Conservation (phyloP, 164 flowering plant genomes). For the Vitis cinerea region DNA sequence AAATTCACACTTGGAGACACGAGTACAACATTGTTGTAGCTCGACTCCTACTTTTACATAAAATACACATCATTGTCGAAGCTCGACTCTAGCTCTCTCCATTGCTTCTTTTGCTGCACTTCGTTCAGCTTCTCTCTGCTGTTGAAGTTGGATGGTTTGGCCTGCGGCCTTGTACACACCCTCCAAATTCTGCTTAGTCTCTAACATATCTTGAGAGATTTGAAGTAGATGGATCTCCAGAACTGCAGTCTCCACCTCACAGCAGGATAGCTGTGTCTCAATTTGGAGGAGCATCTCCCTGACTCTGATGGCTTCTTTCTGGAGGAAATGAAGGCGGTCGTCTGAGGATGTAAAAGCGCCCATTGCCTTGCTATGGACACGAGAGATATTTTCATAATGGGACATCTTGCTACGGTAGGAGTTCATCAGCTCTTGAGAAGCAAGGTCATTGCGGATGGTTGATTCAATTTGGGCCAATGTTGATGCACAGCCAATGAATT, state of each 20-base stretch:
- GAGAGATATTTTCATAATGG: neutral
- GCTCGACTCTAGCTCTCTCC: slow-evolving; percentile 18
- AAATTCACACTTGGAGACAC: no score
- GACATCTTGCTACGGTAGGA: neutral
- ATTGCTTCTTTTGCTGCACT: slow-evolving; percentile 20
- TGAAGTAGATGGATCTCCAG: neutral
- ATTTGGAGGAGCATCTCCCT: slow-evolving; percentile 6
- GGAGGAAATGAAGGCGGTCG: neutral
- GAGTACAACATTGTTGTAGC: no score
- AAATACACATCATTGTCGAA: slow-evolving; percentile 9
- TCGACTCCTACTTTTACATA: neutral
- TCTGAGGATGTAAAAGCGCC: slow-evolving; percentile 1
- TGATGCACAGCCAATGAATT: slow-evolving; percentile 10
- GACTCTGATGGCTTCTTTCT: neutral
- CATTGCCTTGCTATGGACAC: slow-evolving; percentile 1
- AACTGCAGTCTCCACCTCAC: slow-evolving; percentile 14
- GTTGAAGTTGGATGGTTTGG: neutral
- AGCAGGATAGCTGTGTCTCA: slow-evolving; percentile 5
- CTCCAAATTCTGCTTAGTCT: neutral
- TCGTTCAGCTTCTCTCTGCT: slow-evolving; percentile 8
- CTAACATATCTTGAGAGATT: neutral
- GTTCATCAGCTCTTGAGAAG: slow-evolving; percentile 6
- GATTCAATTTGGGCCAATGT: slow-evolving; percentile 10
- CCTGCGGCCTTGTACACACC: slow-evolving; percentile 4
- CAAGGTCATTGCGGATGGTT: neutral